Conservation (phyloP, 225 moss, liverwort and hornwort genomes). For the Ulota crispa region DNA sequence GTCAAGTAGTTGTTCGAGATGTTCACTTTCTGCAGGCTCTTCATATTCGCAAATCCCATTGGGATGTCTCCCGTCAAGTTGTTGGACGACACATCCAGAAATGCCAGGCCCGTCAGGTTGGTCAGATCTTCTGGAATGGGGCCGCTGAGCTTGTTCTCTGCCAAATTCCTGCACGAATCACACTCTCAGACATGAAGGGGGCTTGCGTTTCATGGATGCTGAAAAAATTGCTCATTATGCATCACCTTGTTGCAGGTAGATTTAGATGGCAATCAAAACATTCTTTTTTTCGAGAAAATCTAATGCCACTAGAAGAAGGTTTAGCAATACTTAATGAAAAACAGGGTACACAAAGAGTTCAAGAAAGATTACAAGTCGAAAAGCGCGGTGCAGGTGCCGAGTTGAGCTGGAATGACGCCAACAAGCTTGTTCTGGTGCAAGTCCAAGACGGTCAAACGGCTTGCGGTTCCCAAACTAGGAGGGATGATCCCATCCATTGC, state of each 20-base stretch:
- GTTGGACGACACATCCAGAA: constrained; percentile 80
- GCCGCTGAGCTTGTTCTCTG: constrained; percentile 70
- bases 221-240: not conserved
- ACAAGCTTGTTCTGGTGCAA: constrained; percentile 66
- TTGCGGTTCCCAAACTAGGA: constrained; percentile 55
- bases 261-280: not conserved
- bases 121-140: constrained; percentile 65
- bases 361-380: constrained; percentile 52
- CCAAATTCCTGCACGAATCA: constrained; percentile 63
- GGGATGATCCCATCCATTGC: constrained; percentile 63
- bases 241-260: not conserved
- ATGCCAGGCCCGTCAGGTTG: constrained; percentile 53
- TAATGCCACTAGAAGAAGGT: not conserved
- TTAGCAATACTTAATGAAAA: not conserved
- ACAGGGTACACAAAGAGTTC: not conserved
- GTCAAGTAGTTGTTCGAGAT: constrained; percentile 80
- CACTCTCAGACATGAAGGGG: not conserved
- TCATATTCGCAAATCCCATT: constrained; percentile 55
- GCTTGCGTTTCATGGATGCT: not conserved
- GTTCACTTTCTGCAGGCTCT: constrained; percentile 64
- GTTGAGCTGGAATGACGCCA: constrained; percentile 63
- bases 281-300: not conserved
- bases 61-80: constrained; percentile 78
- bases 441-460: constrained; percentile 48
- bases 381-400: constrained; percentile 80